Conservation (phyloP, 2,329 filamentous ascomycete genomes). For the Sarocladium kiliense region DNA sequence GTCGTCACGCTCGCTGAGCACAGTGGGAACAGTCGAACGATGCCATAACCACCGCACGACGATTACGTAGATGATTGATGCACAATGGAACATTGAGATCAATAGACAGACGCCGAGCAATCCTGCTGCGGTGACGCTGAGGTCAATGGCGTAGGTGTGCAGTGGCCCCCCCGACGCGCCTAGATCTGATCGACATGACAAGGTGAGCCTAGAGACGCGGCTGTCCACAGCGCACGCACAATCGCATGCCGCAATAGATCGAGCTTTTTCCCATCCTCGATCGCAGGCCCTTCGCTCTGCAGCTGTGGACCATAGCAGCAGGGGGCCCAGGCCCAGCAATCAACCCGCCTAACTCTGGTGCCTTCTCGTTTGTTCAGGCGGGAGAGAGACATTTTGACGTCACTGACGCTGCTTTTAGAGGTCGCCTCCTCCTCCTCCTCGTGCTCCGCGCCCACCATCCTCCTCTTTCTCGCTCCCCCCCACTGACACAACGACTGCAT, state of each 20-base stretch:
- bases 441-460: background rate
- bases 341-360: too few relatives aligned
- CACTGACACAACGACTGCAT: background rate
- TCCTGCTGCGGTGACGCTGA: constrained; percentile 1
- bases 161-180: background rate
- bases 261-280: background rate
- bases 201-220: background rate
- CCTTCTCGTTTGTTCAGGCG: background rate
- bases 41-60: background rate
- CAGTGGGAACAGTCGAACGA: constrained; percentile 1
- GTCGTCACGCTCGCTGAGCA: background rate
- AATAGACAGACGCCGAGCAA: constrained; percentile 1
- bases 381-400: background rate
- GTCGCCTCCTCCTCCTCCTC: background rate
- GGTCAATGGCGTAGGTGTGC: constrained; percentile 8
- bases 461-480: background rate
- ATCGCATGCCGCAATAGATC: background rate
- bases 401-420: background rate
- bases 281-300: background rate
- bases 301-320: background rate
- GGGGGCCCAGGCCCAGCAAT: background rate
- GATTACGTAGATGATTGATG: background rate
- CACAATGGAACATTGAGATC: background rate
- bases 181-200: constrained; percentile 3
- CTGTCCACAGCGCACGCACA: too few relatives aligned